phyloP scores from a whole-genome alignment of 2,329 filamentous ascomycete genomes.

The Alternaria atra region DNA sequence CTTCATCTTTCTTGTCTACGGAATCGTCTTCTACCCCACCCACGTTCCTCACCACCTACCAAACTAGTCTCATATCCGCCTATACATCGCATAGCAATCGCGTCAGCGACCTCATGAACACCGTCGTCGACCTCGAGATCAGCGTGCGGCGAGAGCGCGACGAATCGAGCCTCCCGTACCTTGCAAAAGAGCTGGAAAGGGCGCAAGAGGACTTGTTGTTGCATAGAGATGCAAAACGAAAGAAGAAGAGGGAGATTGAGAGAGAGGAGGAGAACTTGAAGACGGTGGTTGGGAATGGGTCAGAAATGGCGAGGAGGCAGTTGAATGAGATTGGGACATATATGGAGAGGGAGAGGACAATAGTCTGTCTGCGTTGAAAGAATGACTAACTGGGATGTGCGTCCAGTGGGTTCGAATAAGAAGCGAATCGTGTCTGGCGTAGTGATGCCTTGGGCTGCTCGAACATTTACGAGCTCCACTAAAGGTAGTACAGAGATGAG shows the following conservation, averaged over 20 bases:
- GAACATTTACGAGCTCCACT: neutral
- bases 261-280: slow-evolving; percentile 3
- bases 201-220: neutral
- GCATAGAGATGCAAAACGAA: neutral
- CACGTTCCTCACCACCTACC: neutral
- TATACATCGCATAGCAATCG: neutral
- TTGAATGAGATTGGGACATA: neutral
- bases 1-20: neutral
- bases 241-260: neutral
- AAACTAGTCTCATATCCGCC: neutral
- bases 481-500: neutral
- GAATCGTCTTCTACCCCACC: neutral
- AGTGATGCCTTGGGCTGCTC: neutral
- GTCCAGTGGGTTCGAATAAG: neutral
- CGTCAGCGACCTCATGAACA: slow-evolving; percentile 7
- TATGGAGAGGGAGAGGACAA: neutral
- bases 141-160: slow-evolving; percentile 9
- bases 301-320: slow-evolving; percentile 2
- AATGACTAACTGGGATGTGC: neutral
- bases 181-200: neutral
- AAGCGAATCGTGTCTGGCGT: neutral
- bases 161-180: neutral
- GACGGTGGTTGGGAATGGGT: neutral
- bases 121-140: slow-evolving; percentile 1
- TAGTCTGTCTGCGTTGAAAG: slow-evolving; percentile 3